Percentiles rank a stretch among this genome's conserved stretches.
phyloP scores from a whole-genome alignment of 208 protist species.

The Trichomonas tenax region DNA sequence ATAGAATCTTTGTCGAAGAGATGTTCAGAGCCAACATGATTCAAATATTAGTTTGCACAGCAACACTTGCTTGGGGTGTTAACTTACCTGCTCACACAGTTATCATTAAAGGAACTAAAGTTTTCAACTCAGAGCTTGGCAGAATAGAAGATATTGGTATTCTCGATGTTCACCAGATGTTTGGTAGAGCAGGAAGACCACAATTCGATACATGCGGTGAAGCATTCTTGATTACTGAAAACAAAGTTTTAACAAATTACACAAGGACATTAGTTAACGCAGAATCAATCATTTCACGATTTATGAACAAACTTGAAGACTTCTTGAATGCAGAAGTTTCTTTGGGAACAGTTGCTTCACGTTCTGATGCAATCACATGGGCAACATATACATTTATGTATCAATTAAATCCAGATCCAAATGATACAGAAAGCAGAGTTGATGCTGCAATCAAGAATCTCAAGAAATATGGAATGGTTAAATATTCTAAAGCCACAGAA shows the following conservation, averaged over 20 bases:
- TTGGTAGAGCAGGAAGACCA: slow-evolving; percentile 92
- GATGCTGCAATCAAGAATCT: neutral
- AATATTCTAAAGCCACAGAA: slow-evolving; percentile 41
- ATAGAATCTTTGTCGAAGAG: slow-evolving; percentile 83
- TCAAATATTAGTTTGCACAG: slow-evolving; percentile 84
- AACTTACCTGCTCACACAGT: slow-evolving; percentile 98
- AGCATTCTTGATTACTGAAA: slow-evolving; percentile 75
- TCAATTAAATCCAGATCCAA: slow-evolving; percentile 55
- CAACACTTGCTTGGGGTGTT: slow-evolving; percentile 99
- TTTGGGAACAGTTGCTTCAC: slow-evolving; percentile 72
- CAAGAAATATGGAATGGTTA: neutral
- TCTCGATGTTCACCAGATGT: slow-evolving; percentile 98
- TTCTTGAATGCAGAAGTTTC: slow-evolving; percentile 96
- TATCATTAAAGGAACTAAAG: slow-evolving; percentile 97
- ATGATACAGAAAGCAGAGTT: neutral
- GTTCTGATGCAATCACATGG: slow-evolving; percentile 83
- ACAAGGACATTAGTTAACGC: slow-evolving; percentile 89
- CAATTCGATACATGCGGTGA: slow-evolving; percentile 75
- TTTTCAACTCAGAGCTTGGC: slow-evolving; percentile 88
- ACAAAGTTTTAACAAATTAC: slow-evolving; percentile 90
- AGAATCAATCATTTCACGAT: slow-evolving; percentile 93
- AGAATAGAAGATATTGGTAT: slow-evolving; percentile 75
- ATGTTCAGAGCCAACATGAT: slow-evolving; percentile 82
- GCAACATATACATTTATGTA: slow-evolving; percentile 93
- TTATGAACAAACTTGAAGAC: slow-evolving; percentile 77